Evolutionary conservation across 2,329 filamentous ascomycete genomes (phyloP).

Genomic region (Trichoderma lentiforme): DNA sequence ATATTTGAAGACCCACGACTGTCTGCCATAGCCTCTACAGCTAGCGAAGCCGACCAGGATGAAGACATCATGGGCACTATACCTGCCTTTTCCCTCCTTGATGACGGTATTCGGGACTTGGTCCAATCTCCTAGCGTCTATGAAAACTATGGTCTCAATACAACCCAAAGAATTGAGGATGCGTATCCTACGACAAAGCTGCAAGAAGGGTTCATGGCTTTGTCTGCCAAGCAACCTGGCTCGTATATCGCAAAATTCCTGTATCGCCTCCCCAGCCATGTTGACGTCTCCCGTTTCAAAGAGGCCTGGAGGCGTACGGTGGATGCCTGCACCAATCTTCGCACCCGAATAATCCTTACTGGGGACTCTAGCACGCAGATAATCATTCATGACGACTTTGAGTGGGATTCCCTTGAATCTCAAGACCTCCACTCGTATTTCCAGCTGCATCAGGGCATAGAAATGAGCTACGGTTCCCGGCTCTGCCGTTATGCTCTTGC

Average conservation of each 20-base stretch:
- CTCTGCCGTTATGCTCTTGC: slow-evolving; percentile 3
- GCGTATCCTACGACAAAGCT: slow-evolving; percentile 23
- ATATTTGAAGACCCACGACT: slow-evolving; percentile 8
- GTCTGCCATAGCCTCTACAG: not conserved
- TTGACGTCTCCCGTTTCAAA: slow-evolving; percentile 24
- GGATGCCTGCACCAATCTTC: slow-evolving; percentile 18
- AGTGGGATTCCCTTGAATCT: not conserved
- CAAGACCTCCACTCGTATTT: not conserved
- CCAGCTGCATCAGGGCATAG: not conserved
- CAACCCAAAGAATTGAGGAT: slow-evolving; percentile 18
- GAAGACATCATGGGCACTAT: not conserved
- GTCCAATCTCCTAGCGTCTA: not conserved
- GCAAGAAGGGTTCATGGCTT: slow-evolving; percentile 26
- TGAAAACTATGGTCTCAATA: not conserved
- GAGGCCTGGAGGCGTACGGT: slow-evolving; percentile 21
- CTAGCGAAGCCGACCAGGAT: not conserved
- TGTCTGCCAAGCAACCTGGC: slow-evolving; percentile 30
- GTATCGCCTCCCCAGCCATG: slow-evolving; percentile 21
- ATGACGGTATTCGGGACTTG: not conserved
- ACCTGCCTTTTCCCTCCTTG: not conserved
- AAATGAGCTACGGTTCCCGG: not conserved
- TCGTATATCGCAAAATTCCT: slow-evolving; percentile 34
- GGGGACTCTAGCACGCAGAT: slow-evolving; percentile 11
- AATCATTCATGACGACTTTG: slow-evolving; percentile 17
- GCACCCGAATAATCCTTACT: slow-evolving; percentile 22